Percentiles rank a stretch among this genome's conserved stretches.
Evolutionary conservation across 352 stramenopile genomes (phyloP).

Genomic region (Globisporangium cystogenes): DNA sequence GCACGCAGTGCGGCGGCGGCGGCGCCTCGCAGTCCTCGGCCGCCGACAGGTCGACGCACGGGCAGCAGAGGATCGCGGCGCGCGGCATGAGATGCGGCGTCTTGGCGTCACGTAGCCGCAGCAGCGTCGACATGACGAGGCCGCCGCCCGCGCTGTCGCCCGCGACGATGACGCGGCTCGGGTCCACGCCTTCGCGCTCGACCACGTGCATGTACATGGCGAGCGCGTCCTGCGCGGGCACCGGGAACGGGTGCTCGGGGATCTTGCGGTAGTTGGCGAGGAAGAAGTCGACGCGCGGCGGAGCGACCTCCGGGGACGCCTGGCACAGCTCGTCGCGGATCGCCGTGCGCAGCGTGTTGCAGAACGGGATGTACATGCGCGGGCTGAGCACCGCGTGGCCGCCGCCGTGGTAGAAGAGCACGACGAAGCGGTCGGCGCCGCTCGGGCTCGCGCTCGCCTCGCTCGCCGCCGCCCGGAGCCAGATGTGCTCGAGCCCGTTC

Average conservation of each 20-base stretch:
- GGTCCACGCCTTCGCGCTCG: slow-evolving; percentile 21
- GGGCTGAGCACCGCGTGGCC: slow-evolving; percentile 11
- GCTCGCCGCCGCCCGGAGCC: slow-evolving; percentile 14
- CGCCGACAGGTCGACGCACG: slow-evolving; percentile 22
- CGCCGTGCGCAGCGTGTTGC: slow-evolving; percentile 9
- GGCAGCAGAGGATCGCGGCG: slow-evolving; percentile 25
- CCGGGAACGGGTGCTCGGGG: slow-evolving; percentile 38
- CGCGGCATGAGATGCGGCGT: slow-evolving; percentile 18
- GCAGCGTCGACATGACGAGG: slow-evolving; percentile 32
- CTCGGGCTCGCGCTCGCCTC: not conserved
- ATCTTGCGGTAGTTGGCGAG: slow-evolving; percentile 46
- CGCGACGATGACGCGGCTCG: slow-evolving; percentile 30
- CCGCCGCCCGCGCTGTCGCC: slow-evolving; percentile 40
- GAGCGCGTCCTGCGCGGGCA: slow-evolving; percentile 29
- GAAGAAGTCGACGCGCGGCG: slow-evolving; percentile 32
- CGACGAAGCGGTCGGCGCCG: slow-evolving; percentile 1
- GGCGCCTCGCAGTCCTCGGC: slow-evolving; percentile 13
- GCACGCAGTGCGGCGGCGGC: slow-evolving; percentile 24
- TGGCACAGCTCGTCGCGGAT: slow-evolving; percentile 21
- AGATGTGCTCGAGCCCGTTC: slow-evolving; percentile 43
- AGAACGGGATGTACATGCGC: slow-evolving; percentile 8
- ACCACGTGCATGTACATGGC: slow-evolving; percentile 38
- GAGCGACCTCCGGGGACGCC: slow-evolving; percentile 5
- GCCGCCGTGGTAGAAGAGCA: slow-evolving; percentile 16
- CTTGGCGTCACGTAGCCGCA: slow-evolving; percentile 22